These are phyloP conservation scores for Castanopsis chinensis DNA, from an alignment of 306 rosid genomes.

Conservation along the genomic window DNA sequence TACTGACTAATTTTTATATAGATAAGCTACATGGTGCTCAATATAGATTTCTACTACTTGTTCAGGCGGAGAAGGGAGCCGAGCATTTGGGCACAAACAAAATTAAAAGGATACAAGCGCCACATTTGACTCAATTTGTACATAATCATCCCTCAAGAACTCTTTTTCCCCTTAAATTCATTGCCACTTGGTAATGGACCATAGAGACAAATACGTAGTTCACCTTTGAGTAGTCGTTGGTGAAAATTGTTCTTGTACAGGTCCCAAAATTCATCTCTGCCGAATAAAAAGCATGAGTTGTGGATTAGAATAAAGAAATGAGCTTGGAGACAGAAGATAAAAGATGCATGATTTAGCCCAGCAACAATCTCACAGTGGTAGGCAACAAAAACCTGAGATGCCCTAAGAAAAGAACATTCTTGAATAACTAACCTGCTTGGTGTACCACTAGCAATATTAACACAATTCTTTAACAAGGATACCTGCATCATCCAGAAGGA, in stretches of 20 bases:
- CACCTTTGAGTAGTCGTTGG: constrained; percentile 49
- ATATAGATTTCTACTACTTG: no score
- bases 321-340: neutral
- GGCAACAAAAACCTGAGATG: no score
- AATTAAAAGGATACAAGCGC: neutral
- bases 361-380: neutral
- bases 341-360: neutral
- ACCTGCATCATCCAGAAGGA: no score
- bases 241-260: constrained; percentile 70
- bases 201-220: constrained; percentile 57
- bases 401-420: neutral
- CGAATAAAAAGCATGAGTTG: constrained; percentile 1
- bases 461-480: no score
- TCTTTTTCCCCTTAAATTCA: constrained; percentile 33
- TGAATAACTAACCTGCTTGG: no score
- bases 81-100: no score
- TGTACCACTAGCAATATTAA: no score
- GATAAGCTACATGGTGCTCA: no score
- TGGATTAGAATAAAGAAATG: neutral
- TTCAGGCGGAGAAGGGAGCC: neutral
- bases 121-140: constrained; percentile 14
- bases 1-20: no score
- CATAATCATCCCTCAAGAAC: constrained; percentile 9
- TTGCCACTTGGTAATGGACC: constrained; percentile 48
- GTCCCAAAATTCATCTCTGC: constrained; percentile 94